Base-by-base conservation (phyloP, 2,329 filamentous ascomycete genomes). In the Byssothecium circinans region DNA sequence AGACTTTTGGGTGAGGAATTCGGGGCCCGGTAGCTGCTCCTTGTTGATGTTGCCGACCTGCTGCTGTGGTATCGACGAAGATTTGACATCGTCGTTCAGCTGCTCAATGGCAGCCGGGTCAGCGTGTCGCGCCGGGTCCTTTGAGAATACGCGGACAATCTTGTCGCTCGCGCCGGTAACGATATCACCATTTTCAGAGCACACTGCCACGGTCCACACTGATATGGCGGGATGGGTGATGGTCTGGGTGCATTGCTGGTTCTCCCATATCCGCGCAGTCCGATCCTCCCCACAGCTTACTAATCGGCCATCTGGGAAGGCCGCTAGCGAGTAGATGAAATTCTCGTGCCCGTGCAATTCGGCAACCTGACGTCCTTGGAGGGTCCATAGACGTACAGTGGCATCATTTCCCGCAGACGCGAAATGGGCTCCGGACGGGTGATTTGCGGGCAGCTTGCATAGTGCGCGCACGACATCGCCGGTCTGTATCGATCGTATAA, bases 191-290 rank as follows among this genome's bases (percentile, higher is more conserved):
- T 83, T 95, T 53, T 89, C 84, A 0, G 79, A 66, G 64, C 89
- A 94, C 10, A 83, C 88, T n/a, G 91, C 88, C 15, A 99, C 90
- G 12, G 84, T 80, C 94, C 94, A 99, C 4, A 99, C 91, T 0
- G 92, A 97, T 45, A 97, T 95, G 8, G 94, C 94, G 10, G 94
- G 94, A 63, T 96, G 91, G 1, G 92, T 96, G 55, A 99, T 97
- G 32, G 92, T 96, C 71, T 99, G 94, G 37, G 96, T 75, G 67
- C 92, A 97, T 47, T 91, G 80, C 12, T 77, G 81, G 36, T 87
- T 88, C 58, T 82, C 86, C 94, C 95, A 99, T 66, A 99, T 78
- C 43, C 90, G 83, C 27, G 95, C 83, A 0, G 94, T 96, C n/a
- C 94, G 83, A 72, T 99, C 94, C 71, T 99, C 94, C 15, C 91